phyloP scores from a whole-genome alignment of 257 asterid genomes.

The Ophiorrhiza pumila region DNA sequence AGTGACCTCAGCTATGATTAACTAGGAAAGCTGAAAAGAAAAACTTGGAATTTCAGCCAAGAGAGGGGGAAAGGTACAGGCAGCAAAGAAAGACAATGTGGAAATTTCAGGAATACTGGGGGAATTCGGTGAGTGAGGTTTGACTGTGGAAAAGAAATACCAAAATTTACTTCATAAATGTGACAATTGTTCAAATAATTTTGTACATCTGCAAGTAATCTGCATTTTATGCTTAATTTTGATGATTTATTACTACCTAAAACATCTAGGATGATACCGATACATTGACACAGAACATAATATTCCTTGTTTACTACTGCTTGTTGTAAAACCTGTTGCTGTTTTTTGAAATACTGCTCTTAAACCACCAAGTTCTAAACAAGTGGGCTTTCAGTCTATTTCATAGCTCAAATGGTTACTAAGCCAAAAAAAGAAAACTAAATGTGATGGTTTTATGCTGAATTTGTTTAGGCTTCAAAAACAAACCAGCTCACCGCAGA shows the following conservation, averaged over 20 bases:
- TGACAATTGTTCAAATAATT: background rate
- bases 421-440: slow-evolving; percentile 3
- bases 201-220: background rate
- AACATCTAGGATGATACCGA: background rate
- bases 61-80: background rate
- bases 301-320: background rate
- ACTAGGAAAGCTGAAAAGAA: background rate
- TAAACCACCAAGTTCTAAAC: background rate
- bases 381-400: slow-evolving; percentile 10
- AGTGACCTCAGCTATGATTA: background rate
- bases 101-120: background rate
- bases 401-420: slow-evolving; percentile 13
- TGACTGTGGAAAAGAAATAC: background rate
- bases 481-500: slow-evolving; percentile 68
- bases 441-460: slow-evolving; percentile 27
- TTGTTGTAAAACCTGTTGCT: background rate
- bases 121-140: background rate
- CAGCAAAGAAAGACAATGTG: background rate
- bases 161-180: background rate
- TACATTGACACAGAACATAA: no score
- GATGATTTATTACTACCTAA: background rate
- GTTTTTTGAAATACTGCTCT: background rate
- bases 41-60: background rate
- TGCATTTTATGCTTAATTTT: background rate
- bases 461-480: slow-evolving; percentile 64